Evolutionary conservation across 345 rosid genomes (phyloP), one percentile per base, ranked within the genome.

Genomic region (Raphanus raphanistrum): DNA sequence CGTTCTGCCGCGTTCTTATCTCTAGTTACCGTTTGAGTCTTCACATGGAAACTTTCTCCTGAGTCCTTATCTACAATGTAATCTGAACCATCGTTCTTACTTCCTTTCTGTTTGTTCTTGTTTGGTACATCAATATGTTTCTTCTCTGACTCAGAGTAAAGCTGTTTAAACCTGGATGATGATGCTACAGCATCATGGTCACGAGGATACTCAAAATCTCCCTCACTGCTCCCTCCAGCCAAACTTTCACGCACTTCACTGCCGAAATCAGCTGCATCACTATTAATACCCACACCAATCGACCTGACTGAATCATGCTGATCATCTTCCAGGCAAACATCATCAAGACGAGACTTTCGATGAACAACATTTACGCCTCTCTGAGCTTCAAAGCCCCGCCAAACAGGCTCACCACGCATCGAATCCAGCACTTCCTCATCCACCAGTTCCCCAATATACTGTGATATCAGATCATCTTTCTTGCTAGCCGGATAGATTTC

Each of bases 231-330:
- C 41, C 91, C 99, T 77, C 96, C 98, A 70, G 92, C 84, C 82
- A 92, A 83, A 82, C 97, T 93, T 76, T 90, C 98, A 33, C 95
- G 92, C 15, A 89, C 82, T 85, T 93, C 93, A 83, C 96, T 90
- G 67, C 99, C 97, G 54, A 91, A 73, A 79, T 96, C 99, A 81
- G 98, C 98, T 71, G 90, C 92, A 80, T 96, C 97, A 59, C 96
- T 93, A 74, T 87, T 90, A 69, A 96, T 89, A 54, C 99, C 98
- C 60, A 91, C 99, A 76, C 99, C 98, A 74, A 96, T 96, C 1
- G 98, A 96, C 86, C 98, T 85, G 80, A 96, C 98, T 54, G 97
- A 89, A 71, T 92, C 95, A 52, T 86, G 98, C 73, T 90, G 99
- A 84, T 91, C 94, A 66, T 93, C 98, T 83, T 92, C 92, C 2